Conservation (phyloP, 176 grass and related monocot species). For the Triticum urartu region DNA sequence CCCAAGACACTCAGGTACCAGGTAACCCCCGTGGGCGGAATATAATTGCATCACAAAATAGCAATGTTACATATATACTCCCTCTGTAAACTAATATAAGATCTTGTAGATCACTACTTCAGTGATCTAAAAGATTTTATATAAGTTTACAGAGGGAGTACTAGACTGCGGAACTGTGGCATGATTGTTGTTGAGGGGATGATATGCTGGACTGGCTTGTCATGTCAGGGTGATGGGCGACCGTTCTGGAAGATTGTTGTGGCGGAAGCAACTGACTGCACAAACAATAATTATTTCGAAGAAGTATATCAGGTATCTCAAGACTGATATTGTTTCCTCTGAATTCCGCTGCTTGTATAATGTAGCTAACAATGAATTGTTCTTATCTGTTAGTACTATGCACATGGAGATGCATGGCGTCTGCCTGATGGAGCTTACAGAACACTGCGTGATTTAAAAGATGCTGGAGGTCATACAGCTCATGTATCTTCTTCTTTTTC, state of each 20-base stretch:
- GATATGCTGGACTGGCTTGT: conserved; percentile 23
- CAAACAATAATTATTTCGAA: conserved; percentile 67
- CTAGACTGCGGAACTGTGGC: background rate
- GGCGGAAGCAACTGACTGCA: conserved; percentile 68
- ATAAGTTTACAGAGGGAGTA: background rate
- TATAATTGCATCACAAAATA: background rate
- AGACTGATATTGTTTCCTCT: background rate
- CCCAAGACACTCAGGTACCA: conserved; percentile 85
- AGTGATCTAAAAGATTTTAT: too few species aligned
- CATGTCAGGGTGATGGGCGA: conserved; percentile 63
- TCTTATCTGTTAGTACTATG: conserved; percentile 50
- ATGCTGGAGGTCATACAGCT: conserved; percentile 68
- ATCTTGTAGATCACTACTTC: too few species aligned
- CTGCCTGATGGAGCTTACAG: conserved; percentile 64
- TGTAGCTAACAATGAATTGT: conserved; percentile 6
- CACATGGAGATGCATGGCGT: conserved; percentile 76
- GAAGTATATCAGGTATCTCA: conserved; percentile 79
- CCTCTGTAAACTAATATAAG: too few species aligned
- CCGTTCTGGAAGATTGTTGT: conserved; percentile 87
- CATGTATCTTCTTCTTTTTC: conserved; percentile 31
- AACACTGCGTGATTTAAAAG: conserved; percentile 54
- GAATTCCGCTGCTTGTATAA: background rate
- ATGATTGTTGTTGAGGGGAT: background rate
- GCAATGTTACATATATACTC: background rate
- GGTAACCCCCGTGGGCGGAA: conserved; percentile 24